Base-by-base conservation (phyloP, 2,329 filamentous ascomycete species). In the Aspergillus ochraceus region DNA sequence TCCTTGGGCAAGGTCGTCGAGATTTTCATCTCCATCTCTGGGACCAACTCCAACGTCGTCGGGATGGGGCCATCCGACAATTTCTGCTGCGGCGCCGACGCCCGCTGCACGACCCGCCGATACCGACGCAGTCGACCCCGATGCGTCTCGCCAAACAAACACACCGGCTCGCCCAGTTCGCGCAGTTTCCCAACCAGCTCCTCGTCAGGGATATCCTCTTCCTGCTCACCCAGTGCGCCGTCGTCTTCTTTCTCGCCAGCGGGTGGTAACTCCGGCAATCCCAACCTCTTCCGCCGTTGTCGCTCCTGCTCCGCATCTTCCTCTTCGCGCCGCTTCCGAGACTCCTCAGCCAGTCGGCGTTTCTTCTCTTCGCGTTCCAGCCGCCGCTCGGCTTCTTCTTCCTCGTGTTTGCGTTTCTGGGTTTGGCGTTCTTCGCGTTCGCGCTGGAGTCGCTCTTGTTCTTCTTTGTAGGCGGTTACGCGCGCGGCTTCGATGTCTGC, bases 1-100 rank as follows among this genome's bases (percentile, higher is more conserved):
- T 93, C 90, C 68, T 84, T 81, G 1, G 86, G 85, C 10, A 91
- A 78, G 49, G 80, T 81, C 17, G 83, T 81, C 1, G 86, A 80
- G 24, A 98, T 87, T 75, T 93, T 94, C 91, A 97, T 97, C 66
- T 96, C 88, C 73, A 88, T 87, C 77, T 96, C 93, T 8, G 90
- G 86, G 2, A 98, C 88, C 1, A 91, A 85, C 70, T 86, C 83
- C 59, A 98, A 79, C 8, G 87, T 92, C 19, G 94, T 98, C 2
- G 92, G 91, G 70, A 98, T 96, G 0, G 94, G 93, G 0, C 91
- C 90, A 56, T 87, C 83, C 5, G 86, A 88, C 66, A 90, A 76
- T 49, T 70, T 72, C 53, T 69, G 68, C 60, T 66, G 76, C n/a
- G 67, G 69, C 3, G 70, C 74, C 2, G 77, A 71, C 26, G 72